These are phyloP conservation scores for Alternaria rosae DNA, from an alignment of 2,329 filamentous ascomycete genomes.

Conservation along the genomic window DNA sequence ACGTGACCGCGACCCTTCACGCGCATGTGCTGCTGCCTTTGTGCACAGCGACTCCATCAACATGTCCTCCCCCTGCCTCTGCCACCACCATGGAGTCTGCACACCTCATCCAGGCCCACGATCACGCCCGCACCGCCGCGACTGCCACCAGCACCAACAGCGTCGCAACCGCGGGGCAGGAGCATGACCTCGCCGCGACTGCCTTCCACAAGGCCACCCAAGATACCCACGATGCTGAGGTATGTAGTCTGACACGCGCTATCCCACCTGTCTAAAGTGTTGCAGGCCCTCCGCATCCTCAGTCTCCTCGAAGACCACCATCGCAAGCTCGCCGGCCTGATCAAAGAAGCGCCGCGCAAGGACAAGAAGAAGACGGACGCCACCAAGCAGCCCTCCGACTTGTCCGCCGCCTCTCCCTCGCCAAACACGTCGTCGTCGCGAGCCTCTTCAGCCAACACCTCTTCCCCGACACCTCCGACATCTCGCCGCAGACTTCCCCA, in stretches of 20 bases:
- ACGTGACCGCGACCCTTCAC: constrained; percentile 11
- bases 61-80: constrained; percentile 7
- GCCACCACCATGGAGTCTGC: constrained; percentile 70
- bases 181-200: constrained; percentile 86
- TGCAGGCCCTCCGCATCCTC: constrained; percentile 80
- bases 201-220: constrained; percentile 87
- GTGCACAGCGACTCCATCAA: not conserved
- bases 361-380: constrained; percentile 29
- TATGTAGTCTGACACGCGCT: constrained; percentile 40
- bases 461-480: constrained; percentile 46
- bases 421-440: constrained; percentile 29
- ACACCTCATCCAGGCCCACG: constrained; percentile 78
- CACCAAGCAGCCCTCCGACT: constrained; percentile 17
- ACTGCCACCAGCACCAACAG: constrained; percentile 72
- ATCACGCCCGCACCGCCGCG: constrained; percentile 85
- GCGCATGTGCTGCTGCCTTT: not conserved
- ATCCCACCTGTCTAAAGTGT: not conserved
- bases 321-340: constrained; percentile 78
- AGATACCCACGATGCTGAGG: constrained; percentile 69
- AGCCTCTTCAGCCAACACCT: constrained; percentile 43
- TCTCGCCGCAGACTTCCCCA: constrained; percentile 63
- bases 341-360: constrained; percentile 68
- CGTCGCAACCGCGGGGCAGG: constrained; percentile 81
- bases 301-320: constrained; percentile 89
- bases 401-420: constrained; percentile 18